These are phyloP conservation scores for Nidularia pulvinata DNA, from an alignment of 768 basidiomycete genomes.

Conservation along the genomic window DNA sequence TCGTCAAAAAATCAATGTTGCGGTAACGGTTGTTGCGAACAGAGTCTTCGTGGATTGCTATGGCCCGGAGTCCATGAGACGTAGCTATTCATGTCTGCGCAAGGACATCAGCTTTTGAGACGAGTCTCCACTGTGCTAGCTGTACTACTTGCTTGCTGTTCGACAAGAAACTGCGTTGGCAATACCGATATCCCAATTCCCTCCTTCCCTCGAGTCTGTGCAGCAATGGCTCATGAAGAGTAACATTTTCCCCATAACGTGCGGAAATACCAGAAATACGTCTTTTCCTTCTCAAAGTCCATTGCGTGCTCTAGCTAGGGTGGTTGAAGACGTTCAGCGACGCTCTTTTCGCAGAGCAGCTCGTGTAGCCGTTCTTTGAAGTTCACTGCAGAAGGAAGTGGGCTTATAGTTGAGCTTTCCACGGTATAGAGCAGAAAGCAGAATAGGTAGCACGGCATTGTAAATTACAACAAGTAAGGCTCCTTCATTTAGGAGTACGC, in stretches of 20 bases:
- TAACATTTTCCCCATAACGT: conserved; percentile 8
- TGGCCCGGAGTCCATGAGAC: background rate
- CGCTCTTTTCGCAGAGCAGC: conserved; percentile 2
- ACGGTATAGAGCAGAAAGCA: too few relatives aligned
- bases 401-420: too few relatives aligned
- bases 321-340: conserved; percentile 2
- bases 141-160: conserved; percentile 7
- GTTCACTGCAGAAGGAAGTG: background rate
- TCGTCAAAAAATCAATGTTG: background rate
- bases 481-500: too few relatives aligned
- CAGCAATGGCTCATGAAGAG: conserved; percentile 4
- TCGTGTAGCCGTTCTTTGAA: conserved; percentile 4
- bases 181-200: conserved; percentile 8
- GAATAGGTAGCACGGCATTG: too few relatives aligned
- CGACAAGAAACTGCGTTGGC: conserved; percentile 9
- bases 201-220: conserved; percentile 1
- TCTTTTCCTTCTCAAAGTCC: conserved; percentile 6
- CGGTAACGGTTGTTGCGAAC: background rate
- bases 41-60: background rate
- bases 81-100: background rate
- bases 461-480: too few relatives aligned
- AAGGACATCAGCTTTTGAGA: background rate
- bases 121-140: background rate
- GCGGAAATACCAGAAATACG: conserved; percentile 5
- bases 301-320: conserved; percentile 6